Base-by-base conservation (phyloP, 2,329 filamentous ascomycete genomes). In the Penicillium sumatraense region DNA sequence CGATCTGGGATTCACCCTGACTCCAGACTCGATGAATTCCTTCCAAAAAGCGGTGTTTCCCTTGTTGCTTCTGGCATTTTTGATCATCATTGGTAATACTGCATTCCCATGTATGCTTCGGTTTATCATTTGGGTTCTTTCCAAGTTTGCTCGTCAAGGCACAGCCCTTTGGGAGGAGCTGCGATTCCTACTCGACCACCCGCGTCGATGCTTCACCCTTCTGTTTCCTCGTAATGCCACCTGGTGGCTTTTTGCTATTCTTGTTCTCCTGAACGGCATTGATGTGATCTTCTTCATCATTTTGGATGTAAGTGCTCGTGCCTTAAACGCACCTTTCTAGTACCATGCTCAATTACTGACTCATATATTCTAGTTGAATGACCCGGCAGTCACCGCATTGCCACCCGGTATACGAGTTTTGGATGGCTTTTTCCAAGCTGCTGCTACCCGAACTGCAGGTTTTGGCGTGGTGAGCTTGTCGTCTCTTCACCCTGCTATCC, bases 81-180 rank as follows among this genome's bases (percentile, higher is more conserved):
- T 98, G 38, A 95, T 98, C 69, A 86, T 98, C 58, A 91, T 96
- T 57, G 93, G 93, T 53, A 98, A 98, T 68, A 98, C 93, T 0
- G 95, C 89, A 0, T 98, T 98, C 65, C 95, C 93, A 0, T 90
- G 95, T 68, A 93, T 97, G 89, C 83, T 98, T 21, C 89, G 95
- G 7, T 90, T 97, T 67, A 85, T 95, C 59, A 98, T 99, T 57
- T 99, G 95, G 93, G 66, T 88, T 0, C 69, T 84, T 29, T 91
- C 90, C 11, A 85, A 88, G 52, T 61, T 89, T 45, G 83, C 87
- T 0, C 87, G 89, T 3, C 76, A 75, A 23, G 83, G 80, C 6
- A 90, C 86, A 23, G 87, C 88, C 1, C 72, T 96, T 1, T 96
- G 90, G 86, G 93, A 99, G 72, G 93, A 97, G 71, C 78, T 98